Evolutionary conservation across 768 basidiomycete genomes (phyloP).

Genomic region (Sutorius australiensis): DNA sequence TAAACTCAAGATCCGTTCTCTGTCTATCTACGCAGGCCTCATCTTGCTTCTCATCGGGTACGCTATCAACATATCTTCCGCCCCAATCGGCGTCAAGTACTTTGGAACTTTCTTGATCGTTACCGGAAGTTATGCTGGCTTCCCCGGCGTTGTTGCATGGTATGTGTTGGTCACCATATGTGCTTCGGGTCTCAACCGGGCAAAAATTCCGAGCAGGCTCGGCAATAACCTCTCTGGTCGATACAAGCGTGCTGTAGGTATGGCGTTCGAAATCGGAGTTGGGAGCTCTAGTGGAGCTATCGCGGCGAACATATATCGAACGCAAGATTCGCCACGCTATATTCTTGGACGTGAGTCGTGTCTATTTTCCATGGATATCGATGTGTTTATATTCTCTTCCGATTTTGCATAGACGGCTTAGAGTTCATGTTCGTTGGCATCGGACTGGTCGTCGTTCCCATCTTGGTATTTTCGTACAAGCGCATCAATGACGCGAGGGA

Average conservation of each 20-base stretch:
- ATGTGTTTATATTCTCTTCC: not conserved
- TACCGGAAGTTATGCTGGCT: slow-evolving; percentile 51
- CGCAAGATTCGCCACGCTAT: slow-evolving; percentile 57
- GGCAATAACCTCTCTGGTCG: slow-evolving; percentile 51
- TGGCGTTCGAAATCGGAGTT: slow-evolving; percentile 50
- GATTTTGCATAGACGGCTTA: slow-evolving; percentile 42
- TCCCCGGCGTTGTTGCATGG: slow-evolving; percentile 64
- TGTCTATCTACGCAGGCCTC: slow-evolving; percentile 54
- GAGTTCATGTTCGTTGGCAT: slow-evolving; percentile 70
- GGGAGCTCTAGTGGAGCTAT: slow-evolving; percentile 66
- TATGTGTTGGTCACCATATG: slow-evolving; percentile 27
- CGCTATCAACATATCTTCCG: slow-evolving; percentile 57
- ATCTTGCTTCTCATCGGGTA: slow-evolving; percentile 55
- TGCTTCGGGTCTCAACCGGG: not conserved
- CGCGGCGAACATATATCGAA: slow-evolving; percentile 58
- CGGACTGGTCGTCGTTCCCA: slow-evolving; percentile 50
- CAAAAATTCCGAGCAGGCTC: slow-evolving; percentile 39
- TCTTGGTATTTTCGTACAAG: slow-evolving; percentile 46
- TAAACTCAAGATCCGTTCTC: slow-evolving; percentile 47
- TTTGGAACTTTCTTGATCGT: slow-evolving; percentile 71
- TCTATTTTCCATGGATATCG: not conserved
- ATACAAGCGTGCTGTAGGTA: slow-evolving; percentile 61
- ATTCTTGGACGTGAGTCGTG: slow-evolving; percentile 54
- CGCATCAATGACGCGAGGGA: slow-evolving; percentile 57
- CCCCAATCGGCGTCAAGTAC: slow-evolving; percentile 55